Evolutionary conservation across 2,329 filamentous ascomycete genomes (phyloP), one percentile per base, ranked within the genome.

Genomic region (Boeremia exigua): DNA sequence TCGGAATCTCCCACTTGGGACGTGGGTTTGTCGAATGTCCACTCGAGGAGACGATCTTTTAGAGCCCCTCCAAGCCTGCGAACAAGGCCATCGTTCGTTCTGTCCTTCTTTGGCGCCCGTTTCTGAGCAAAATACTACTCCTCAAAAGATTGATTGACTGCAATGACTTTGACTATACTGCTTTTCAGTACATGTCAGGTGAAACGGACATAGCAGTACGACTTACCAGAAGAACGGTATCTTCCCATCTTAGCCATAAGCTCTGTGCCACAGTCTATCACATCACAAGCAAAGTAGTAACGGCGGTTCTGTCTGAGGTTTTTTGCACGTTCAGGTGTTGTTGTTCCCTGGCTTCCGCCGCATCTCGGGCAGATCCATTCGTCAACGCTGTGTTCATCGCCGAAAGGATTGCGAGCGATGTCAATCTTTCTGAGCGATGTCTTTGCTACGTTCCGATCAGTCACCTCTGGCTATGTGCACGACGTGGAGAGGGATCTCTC

Each of bases 311-410:
- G 40, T 14, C 15, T 27, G 9, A 52, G 34, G 5, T 52, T 39
- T 12, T 19, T n/a, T 14, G 29, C 5, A 7, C 40, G 42, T 23
- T 52, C 48, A 9, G 40, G 27, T 2, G 32, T 15, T 11, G 17
- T 37, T 3, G 2, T 15, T 10, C 15, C 25, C 11, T 29, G 28
- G 12, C 14, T 15, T 2, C n/a, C 14, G 15, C n/a, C 14, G 15
- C 48, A 52, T 11, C n/a, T 33, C n/a, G 48, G 48, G 14, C 48
- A 52, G 2, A n/a, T 34, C 48, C 48, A 52, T 19, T 28, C 30
- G 19, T 29, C 17, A 5, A 49, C n/a, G 4, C 14, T 34, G 17
- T 49, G 14, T 12, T 30, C 32, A 30, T 48, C 19, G 17, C 23
- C 19, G 25, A 48, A 48, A 30, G 46, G 37, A 14, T 29, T 23